Base-by-base conservation (phyloP, 257 asterid species). In the Ballota nigra region DNA sequence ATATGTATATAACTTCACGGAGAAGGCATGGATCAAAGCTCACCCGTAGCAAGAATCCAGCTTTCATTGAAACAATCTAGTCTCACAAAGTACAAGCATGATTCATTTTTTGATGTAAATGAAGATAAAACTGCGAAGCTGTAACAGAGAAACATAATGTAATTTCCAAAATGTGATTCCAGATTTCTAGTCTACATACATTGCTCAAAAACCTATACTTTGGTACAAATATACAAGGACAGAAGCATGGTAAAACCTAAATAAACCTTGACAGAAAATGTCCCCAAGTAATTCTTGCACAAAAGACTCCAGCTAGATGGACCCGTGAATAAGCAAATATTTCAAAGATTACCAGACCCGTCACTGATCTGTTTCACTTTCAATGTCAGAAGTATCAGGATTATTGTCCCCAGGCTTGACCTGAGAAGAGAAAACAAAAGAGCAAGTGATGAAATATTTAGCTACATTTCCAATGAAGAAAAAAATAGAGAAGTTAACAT, bases 371-470 rank as follows among this genome's bases (percentile, higher is more conserved):
- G 91, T 76, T 83, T 83, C 78, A 86, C 91, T 78, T 87, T 77
- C 79, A 86, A 76, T 7, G 93, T 90, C 88, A 90, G 83, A 74
- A 79, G 86, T 73, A 90, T 90, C 51, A 90, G 85, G 70, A 90
- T 76, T 33, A 90, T 80, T 0, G 96, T 88, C 52, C 97, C 97
- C 74, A 88, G 56, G 77, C 84, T 86, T 19, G 97, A 90, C 89
- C 97, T 90, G 83, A 28, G 61, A 63, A 58, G 38, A 62, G 18
- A 41, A 40, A 73, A 68, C 36, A 34, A 8, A 56, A 26, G 34
- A 57, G 13, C 26, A 31, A 24, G 20, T n/a, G 59, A 16, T 49
- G 57, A 49, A 49, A 49, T 49, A 23, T 49, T 49, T 49, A 49
- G 57, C 16, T 49, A 18, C 23, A 43, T 43, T 43, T 18, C 12